Evolutionary conservation across 23 red algal genomes (phyloP).

Genomic region (Pyropia haitanensis): DNA sequence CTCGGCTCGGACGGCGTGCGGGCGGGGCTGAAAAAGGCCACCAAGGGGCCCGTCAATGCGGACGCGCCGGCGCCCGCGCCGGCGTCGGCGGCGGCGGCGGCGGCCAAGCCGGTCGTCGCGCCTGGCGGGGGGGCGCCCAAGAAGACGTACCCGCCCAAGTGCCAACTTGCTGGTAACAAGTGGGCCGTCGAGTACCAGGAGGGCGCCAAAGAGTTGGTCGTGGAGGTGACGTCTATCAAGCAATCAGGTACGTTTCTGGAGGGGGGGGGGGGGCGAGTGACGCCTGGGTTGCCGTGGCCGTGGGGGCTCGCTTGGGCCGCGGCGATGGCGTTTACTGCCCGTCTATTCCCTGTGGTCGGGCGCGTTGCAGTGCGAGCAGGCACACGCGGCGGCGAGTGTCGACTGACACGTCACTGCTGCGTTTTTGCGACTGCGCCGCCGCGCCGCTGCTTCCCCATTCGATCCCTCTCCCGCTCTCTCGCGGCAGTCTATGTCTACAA

Average conservation of each 20-base stretch:
- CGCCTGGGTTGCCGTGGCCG: too few relatives aligned
- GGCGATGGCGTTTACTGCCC: too few relatives aligned
- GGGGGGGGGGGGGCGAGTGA: too few relatives aligned
- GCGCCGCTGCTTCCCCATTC: too few relatives aligned
- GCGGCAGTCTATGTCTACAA: slow-evolving; percentile 41
- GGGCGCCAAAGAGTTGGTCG: slow-evolving; percentile 7
- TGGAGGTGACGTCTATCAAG: slow-evolving; percentile 26
- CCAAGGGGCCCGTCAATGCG: slow-evolving; percentile 13
- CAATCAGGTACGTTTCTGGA: not conserved
- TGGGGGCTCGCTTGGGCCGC: too few relatives aligned
- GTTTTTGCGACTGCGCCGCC: too few relatives aligned
- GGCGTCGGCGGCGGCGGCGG: not conserved
- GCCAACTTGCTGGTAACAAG: slow-evolving; percentile 21
- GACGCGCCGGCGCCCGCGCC: not conserved
- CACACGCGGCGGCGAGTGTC: too few relatives aligned
- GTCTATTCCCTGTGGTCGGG: too few relatives aligned
- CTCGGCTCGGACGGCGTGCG: slow-evolving; percentile 10
- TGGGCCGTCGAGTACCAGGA: slow-evolving; percentile 40
- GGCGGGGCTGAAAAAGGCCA: slow-evolving; percentile 28
- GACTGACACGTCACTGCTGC: too few relatives aligned
- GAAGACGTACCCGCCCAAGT: slow-evolving; percentile 17
- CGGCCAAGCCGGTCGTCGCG: not conserved
- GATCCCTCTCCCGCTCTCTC: too few relatives aligned
- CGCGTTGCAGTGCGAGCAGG: too few relatives aligned
- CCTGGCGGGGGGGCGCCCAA: not conserved